These are phyloP conservation scores for Nannochloropsis granulata DNA, from an alignment of 108 stramenopile genomes.

Conservation along the genomic window DNA sequence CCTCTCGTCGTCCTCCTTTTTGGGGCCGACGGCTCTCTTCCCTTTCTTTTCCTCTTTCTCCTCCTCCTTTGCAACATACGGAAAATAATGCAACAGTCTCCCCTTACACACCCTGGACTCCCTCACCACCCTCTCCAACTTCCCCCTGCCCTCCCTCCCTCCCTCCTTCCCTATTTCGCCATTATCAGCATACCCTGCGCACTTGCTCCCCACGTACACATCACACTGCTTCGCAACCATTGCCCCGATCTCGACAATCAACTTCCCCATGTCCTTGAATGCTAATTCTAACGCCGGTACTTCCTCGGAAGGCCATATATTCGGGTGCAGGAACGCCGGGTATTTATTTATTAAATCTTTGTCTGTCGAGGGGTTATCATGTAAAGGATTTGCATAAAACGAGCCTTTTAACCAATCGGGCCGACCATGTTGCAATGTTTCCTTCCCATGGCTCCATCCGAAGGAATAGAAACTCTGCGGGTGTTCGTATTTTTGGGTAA, in stretches of 20 bases:
- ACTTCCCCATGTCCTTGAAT: conserved; percentile 52
- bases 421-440: conserved; percentile 52
- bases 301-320: conserved; percentile 39
- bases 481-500: conserved; percentile 43
- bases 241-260: conserved; percentile 53
- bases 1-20: background rate
- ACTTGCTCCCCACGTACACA: conserved; percentile 38
- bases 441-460: conserved; percentile 85
- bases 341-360: conserved; percentile 10
- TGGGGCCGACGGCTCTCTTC: background rate
- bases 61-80: background rate
- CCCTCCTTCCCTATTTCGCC: conserved; percentile 11
- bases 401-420: conserved; percentile 70
- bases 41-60: background rate
- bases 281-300: conserved; percentile 57
- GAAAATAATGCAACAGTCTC: conserved; percentile 82
- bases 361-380: conserved; percentile 37
- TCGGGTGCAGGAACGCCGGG: conserved; percentile 23
- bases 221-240: conserved; percentile 65
- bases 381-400: conserved; percentile 80
- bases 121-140: conserved; percentile 43
- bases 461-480: conserved; percentile 53
- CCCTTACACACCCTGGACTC: conserved; percentile 59
- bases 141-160: conserved; percentile 33
- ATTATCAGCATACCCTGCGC: conserved; percentile 3